Evolutionary conservation across 106 monocot genomes (phyloP).

Genomic region (Dioscorea dumetorum): DNA sequence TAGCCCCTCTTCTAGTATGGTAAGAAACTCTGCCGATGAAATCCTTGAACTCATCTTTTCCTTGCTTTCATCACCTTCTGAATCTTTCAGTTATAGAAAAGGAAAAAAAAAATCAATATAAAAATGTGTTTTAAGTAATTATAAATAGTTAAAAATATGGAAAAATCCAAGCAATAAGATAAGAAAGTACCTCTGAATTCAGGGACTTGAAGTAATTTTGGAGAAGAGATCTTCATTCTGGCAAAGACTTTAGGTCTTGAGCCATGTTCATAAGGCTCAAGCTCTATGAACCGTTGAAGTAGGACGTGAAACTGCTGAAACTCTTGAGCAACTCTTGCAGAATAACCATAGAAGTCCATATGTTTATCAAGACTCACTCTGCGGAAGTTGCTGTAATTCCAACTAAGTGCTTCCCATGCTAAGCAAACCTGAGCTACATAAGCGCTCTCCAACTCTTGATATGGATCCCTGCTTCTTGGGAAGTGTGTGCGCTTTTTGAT

Average conservation of each 20-base stretch:
- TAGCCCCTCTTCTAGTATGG: conserved; percentile 55
- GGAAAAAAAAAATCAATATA: neutral
- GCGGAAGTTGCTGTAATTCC: conserved; percentile 64
- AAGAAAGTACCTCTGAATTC: conserved; percentile 54
- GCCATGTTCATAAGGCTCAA: conserved; percentile 78
- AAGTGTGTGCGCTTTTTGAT: conserved; percentile 18
- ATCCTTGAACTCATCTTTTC: conserved; percentile 31
- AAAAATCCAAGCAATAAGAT: neutral
- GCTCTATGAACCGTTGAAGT: conserved; percentile 83
- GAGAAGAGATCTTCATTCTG: conserved; percentile 43
- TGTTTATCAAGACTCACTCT: conserved; percentile 3
- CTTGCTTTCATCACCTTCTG: conserved; percentile 35
- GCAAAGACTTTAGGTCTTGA: conserved; percentile 74
- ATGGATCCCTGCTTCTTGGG: conserved; percentile 26
- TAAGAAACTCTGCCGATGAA: conserved; percentile 42
- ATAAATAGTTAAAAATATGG: neutral
- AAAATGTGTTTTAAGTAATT: neutral
- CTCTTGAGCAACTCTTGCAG: conserved; percentile 60
- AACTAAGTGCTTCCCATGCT: conserved; percentile 92
- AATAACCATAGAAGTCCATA: conserved; percentile 23
- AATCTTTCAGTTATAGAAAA: conserved; percentile 12
- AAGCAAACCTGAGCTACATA: conserved; percentile 92
- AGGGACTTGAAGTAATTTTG: conserved; percentile 84
- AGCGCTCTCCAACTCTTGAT: conserved; percentile 70
- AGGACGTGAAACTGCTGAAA: conserved; percentile 95